phyloP scores from a whole-genome alignment of 768 basidiomycete genomes.

The Suillus subalutaceus region DNA sequence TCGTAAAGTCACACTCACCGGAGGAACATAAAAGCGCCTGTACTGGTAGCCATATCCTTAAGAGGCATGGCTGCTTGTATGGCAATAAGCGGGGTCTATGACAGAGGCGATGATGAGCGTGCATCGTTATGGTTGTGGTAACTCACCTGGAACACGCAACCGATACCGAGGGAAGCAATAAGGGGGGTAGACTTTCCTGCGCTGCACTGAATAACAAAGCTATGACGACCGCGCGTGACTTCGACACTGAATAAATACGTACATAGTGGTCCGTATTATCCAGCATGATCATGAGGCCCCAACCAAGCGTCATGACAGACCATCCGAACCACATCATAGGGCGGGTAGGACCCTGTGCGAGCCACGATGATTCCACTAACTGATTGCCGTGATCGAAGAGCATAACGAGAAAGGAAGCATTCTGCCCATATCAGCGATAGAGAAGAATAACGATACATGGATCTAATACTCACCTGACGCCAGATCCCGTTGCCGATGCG shows the following conservation, averaged over 20 bases:
- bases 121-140: background rate
- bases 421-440: slow-evolving; percentile 21
- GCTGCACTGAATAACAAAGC: slow-evolving; percentile 23
- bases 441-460: background rate
- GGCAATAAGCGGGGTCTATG: slow-evolving; percentile 35
- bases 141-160: slow-evolving; percentile 37
- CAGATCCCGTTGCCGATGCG: slow-evolving; percentile 36
- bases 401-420: slow-evolving; percentile 40
- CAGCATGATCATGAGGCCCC: slow-evolving; percentile 40
- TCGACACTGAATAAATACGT: slow-evolving; percentile 11
- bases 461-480: slow-evolving; percentile 28
- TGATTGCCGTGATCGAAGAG: slow-evolving; percentile 20
- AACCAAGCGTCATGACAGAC: slow-evolving; percentile 36
- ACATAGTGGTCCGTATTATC: slow-evolving; percentile 35
- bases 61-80: slow-evolving; percentile 51
- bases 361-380: slow-evolving; percentile 30
- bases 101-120: background rate
- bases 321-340: slow-evolving; percentile 34
- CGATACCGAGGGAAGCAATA: slow-evolving; percentile 36
- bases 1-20: slow-evolving; percentile 20
- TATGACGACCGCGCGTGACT: background rate
- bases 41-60: slow-evolving; percentile 45
- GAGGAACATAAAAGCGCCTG: slow-evolving; percentile 39
- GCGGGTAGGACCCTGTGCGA: slow-evolving; percentile 32
- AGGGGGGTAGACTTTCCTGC: slow-evolving; percentile 37